A percentile compares a stretch with the other conserved stretches of the same genome.
phyloP scores from a whole-genome alignment of 192 early-diverging fungal species.

The Coemansia sp. region DNA sequence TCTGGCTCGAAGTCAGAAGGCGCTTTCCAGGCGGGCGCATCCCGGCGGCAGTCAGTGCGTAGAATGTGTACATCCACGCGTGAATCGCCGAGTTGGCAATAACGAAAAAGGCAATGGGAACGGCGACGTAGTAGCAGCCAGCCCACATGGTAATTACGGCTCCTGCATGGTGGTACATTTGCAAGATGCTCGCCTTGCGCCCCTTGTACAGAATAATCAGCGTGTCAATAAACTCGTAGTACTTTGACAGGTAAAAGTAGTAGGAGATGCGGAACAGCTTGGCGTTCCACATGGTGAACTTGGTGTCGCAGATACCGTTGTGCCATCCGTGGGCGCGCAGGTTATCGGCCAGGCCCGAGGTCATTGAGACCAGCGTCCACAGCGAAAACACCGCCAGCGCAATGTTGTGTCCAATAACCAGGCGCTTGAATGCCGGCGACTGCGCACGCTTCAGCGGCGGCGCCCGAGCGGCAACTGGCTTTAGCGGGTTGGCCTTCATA shows the following conservation, averaged over 20 bases:
- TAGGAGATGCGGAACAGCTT: slow-evolving; percentile 72
- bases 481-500: slow-evolving; percentile 34
- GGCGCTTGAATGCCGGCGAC: slow-evolving; percentile 59
- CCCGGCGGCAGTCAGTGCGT: slow-evolving; percentile 68
- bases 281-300: slow-evolving; percentile 63
- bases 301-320: slow-evolving; percentile 66
- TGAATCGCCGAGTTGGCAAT: slow-evolving; percentile 79
- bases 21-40: slow-evolving; percentile 74
- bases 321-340: slow-evolving; percentile 52
- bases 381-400: slow-evolving; percentile 65
- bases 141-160: slow-evolving; percentile 89
- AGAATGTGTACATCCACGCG: slow-evolving; percentile 85
- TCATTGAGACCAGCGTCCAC: slow-evolving; percentile 68
- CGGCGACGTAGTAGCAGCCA: slow-evolving; percentile 68
- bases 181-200: slow-evolving; percentile 64
- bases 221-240: slow-evolving; percentile 86
- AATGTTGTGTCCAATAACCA: slow-evolving; percentile 78
- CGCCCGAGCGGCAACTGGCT: slow-evolving; percentile 1
- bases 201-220: slow-evolving; percentile 81
- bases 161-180: slow-evolving; percentile 86
- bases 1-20: slow-evolving; percentile 79
- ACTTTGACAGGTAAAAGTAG: slow-evolving; percentile 85
- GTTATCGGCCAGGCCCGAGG: slow-evolving; percentile 52
- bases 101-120: slow-evolving; percentile 83
- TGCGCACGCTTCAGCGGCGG: slow-evolving; percentile 15